These are phyloP conservation scores for Colletotrichum limetticola DNA, from an alignment of 2,329 filamentous ascomycete species.

Conservation along the genomic window DNA sequence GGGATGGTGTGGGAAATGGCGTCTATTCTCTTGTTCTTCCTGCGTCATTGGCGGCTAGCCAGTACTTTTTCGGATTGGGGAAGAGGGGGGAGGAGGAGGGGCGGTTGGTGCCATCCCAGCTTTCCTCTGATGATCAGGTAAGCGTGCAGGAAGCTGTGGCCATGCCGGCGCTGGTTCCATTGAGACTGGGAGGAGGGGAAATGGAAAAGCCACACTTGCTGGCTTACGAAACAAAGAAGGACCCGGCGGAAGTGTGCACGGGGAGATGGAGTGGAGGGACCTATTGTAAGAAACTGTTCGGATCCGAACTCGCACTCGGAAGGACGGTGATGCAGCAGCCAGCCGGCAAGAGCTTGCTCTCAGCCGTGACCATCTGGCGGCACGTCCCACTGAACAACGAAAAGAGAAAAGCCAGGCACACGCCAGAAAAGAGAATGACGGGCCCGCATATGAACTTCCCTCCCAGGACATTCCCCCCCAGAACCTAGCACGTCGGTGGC, in stretches of 20 bases:
- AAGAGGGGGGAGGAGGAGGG: constrained; percentile 4
- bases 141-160: background rate
- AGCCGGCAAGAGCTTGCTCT: background rate
- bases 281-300: background rate
- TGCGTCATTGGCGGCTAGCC: constrained; percentile 1
- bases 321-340: background rate
- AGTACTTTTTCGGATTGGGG: background rate
- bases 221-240: background rate
- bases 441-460: background rate
- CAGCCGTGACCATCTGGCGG: background rate
- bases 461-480: background rate
- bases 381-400: too few relatives aligned
- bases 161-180: background rate
- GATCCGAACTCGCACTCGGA: background rate
- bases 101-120: background rate
- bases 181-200: too few relatives aligned
- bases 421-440: background rate
- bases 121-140: background rate
- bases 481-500: background rate
- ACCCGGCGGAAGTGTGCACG: background rate
- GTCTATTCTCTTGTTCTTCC: background rate
- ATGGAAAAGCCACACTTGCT: background rate
- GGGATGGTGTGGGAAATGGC: background rate
- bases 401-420: background rate
- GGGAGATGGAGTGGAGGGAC: background rate